Evolutionary conservation across 768 basidiomycete genomes (phyloP), one percentile per base, ranked within the genome.

Genomic region (Suillus cothurnatus): DNA sequence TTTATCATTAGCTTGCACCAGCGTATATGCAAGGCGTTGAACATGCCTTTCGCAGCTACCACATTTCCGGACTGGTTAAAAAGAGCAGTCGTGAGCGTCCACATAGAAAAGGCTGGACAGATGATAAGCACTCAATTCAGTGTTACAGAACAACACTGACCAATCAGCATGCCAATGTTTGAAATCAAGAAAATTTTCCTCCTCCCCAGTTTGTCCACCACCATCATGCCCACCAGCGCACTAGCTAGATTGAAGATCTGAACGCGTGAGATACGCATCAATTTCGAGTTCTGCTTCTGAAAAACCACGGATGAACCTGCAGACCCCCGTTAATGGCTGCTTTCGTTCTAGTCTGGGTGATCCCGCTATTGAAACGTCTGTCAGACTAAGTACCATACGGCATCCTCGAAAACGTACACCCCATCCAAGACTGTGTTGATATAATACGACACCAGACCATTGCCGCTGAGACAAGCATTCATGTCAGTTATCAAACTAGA

Each of bases 401-500:
- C 6, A 6, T 28, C 1, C 19, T 28, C 3, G 0, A 21, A 41
- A 28, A 59, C 58, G 19, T 59, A 59, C 21, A 92, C 84, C 45
- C 86, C 83, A 53, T 86, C 81, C 55, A 93, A 76, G 6, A 92
- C 84, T 19, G 88, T 76, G 67, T 88, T 85, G 68, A 93, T 89
- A 71, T 92, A 93, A 74, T 90, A 91, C 1, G 88, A 88, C 1
- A 90, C 85, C 38, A 91, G 77, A 19, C 89, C 90, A 62, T 90
- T 90, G 2, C 88, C 88, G 61, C 87, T 87, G 64, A 41, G 28
- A 14, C 47, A 38, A n/a, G 21, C 6, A 4, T 55, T 32, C 66
- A 23, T 49, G 2, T 26, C 61, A 31, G 32, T n/a, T 36, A 36
- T 19, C 38, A 23, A 49, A 55, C 34, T 6, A 67, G 5, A 32